Conservation (phyloP, 176 grass and related monocot genomes). For the Dactylis glomerata region DNA sequence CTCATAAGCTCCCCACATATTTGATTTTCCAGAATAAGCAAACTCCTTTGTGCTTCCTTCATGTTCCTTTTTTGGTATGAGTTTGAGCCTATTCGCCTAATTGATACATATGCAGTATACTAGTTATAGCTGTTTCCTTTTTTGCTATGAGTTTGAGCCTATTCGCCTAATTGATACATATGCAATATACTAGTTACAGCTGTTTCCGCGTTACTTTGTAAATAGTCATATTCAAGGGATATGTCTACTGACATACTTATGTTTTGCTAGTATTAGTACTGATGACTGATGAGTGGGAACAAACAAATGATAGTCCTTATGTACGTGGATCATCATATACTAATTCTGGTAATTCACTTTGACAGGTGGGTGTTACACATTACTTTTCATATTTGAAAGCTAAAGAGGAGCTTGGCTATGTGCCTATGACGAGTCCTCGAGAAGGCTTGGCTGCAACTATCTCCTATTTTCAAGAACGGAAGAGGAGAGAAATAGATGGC, state of each 20-base stretch:
- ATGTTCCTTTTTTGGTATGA: background rate
- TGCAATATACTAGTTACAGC: background rate
- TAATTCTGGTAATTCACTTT: slow-evolving; percentile 4
- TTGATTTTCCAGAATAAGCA: too few species aligned
- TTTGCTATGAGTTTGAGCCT: background rate
- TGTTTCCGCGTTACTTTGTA: background rate
- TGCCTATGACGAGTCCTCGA: slow-evolving; percentile 52
- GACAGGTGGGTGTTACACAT: too few species aligned
- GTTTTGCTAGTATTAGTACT: background rate
- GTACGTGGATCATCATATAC: background rate
- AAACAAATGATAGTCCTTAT: background rate
- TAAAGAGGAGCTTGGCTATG: too few species aligned
- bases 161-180: background rate
- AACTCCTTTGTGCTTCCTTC: background rate
- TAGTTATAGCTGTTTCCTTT: background rate
- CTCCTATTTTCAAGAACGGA: slow-evolving; percentile 59
- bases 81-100: background rate
- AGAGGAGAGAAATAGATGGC: too few species aligned
- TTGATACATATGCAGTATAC: background rate
- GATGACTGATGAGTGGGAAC: slow-evolving; percentile 15
- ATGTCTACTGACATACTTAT: background rate
- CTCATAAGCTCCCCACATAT: too few species aligned
- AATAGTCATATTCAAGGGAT: background rate
- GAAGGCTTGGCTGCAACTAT: slow-evolving; percentile 64
- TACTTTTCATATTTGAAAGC: too few species aligned